Conservation (phyloP, 768 basidiomycete genomes). For the Kwoniella heveanensis region DNA sequence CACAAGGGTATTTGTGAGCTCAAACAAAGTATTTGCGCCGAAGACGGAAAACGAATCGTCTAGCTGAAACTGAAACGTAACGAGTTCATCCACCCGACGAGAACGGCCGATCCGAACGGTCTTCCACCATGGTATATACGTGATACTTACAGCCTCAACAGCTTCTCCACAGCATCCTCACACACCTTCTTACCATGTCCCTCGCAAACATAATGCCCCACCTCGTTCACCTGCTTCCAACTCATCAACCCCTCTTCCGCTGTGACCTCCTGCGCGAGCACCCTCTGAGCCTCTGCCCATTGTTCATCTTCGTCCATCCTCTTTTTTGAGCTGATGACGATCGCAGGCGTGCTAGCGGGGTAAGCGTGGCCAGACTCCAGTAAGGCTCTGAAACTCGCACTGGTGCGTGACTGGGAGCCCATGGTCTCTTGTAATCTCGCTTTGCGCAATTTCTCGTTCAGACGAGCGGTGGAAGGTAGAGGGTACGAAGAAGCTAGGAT, state of each 20-base stretch:
- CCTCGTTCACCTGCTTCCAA: slow-evolving; percentile 36
- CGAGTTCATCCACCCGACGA: no score
- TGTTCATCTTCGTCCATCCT: slow-evolving; percentile 40
- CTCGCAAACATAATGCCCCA: slow-evolving; percentile 38
- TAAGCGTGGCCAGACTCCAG: slow-evolving; percentile 40
- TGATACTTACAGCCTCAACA: slow-evolving; percentile 25
- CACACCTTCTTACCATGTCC: slow-evolving; percentile 27
- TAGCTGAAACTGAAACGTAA: no score
- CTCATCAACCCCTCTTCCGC: slow-evolving; percentile 42
- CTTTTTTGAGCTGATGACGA: slow-evolving; percentile 39
- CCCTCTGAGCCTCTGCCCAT: slow-evolving; percentile 53
- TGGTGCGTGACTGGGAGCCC: slow-evolving; percentile 46
- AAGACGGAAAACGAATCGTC: no score
- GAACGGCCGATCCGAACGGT: no score
- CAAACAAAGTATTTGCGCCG: no score
- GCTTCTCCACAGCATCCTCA: slow-evolving; percentile 29
- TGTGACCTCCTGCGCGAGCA: slow-evolving; percentile 52
- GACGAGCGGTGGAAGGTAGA: slow-evolving; percentile 31
- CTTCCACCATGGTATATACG: no score
- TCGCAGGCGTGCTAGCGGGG: slow-evolving; percentile 38
- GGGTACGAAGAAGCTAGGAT: slow-evolving; percentile 50
- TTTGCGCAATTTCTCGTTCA: slow-evolving; percentile 49
- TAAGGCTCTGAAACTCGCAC: slow-evolving; percentile 42
- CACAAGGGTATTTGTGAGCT: no score
- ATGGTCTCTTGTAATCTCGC: slow-evolving; percentile 52